These are phyloP conservation scores for Agrostemma githago DNA, from an alignment of 148 eudicot species.

Conservation along the genomic window DNA sequence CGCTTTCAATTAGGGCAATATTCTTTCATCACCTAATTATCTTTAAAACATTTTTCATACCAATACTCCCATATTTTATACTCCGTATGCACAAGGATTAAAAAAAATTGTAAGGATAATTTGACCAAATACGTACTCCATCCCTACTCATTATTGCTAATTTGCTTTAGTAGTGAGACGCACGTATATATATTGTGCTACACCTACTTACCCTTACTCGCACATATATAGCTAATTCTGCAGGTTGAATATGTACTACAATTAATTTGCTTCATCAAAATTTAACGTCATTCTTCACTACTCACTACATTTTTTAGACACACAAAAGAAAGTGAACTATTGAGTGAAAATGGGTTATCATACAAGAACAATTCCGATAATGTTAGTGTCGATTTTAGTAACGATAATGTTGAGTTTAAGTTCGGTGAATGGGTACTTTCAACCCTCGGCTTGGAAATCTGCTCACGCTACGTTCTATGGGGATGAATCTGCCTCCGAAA, in stretches of 20 bases:
- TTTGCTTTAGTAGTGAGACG: no score
- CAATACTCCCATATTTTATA: no score
- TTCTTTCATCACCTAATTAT: no score
- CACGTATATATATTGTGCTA: no score
- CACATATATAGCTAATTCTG: not conserved
- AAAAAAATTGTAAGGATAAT: no score
- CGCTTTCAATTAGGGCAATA: no score
- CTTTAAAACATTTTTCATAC: no score
- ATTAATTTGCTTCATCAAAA: not conserved
- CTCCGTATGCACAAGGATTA: no score
- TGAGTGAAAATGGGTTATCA: not conserved
- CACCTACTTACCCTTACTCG: no score
- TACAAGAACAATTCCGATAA: not conserved
- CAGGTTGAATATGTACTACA: slow-evolving; percentile 2
- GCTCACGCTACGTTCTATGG: slow-evolving; percentile 55
- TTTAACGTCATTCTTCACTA: not conserved
- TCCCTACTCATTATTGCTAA: no score
- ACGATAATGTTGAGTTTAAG: not conserved
- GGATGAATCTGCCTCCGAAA: slow-evolving; percentile 33
- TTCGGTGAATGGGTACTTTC: slow-evolving; percentile 4
- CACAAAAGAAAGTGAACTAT: no score
- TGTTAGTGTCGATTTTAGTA: not conserved
- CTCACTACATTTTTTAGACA: not conserved
- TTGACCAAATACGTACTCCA: no score
- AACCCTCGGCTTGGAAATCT: slow-evolving; percentile 22